Evolutionary conservation across 2,329 filamentous ascomycete species (phyloP), one percentile per base, ranked within the genome.

Genomic region (Xylaria arbuscula): DNA sequence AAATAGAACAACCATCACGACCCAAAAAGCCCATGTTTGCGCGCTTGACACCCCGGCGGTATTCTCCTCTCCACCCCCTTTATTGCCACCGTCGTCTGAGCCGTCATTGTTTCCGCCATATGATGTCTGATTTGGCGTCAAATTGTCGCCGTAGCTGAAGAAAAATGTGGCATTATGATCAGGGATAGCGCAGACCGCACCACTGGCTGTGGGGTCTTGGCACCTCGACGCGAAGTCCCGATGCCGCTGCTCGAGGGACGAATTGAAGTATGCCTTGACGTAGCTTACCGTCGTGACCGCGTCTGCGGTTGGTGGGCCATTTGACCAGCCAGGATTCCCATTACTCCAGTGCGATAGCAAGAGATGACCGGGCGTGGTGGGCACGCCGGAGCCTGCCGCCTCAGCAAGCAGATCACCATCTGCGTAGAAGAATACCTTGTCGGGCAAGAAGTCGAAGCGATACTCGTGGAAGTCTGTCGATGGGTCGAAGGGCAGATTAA

Each of bases 201-300:
- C 77, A 4, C 75, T 63, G 0, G 77, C 81, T 2, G 62, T 59
- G 1, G 79, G 74, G 62, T 85, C 79, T 13, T 55, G 73, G 72
- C 86, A 89, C 55, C 85, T 79, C 9, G 59, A 66, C 3, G 62
- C 66, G 73, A 80, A 83, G 67, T 84, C 83, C 15, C 70, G 72
- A 56, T 81, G 77, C 17, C 84, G 76, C 64, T 75, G 70, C 1
- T 74, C 70, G 22, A 82, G 73, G 2, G 90, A 89, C 17, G 90
- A 90, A 82, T 94, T 94, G 82, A 94, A 95, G 79, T 94, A 95
- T 0, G 89, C 90, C 78, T 92, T 93, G 66, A 93, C 85, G 75
- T 93, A 93, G 45, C 84, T 86, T 28, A 94, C 84, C 7, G 85
- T 87, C 73, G 93, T 83, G 19, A 85, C 80, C 0, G 92, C 88